A percentile compares a stretch with the other conserved stretches of the same genome.
Evolutionary conservation across 441 rosid genomes (phyloP).

Genomic region (Macaranga tanarius): DNA sequence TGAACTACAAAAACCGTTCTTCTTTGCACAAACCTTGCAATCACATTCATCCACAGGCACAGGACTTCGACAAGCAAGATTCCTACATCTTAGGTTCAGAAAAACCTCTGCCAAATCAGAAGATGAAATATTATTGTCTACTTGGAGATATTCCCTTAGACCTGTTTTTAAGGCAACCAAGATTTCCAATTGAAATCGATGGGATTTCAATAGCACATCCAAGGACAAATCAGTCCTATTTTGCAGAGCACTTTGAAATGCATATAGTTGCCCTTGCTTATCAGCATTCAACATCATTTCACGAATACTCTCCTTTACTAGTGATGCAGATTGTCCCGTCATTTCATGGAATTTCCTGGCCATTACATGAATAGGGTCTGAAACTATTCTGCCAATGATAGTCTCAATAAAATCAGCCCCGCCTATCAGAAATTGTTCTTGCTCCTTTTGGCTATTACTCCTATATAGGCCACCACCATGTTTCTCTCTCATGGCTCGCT

Average conservation of each 20-base stretch:
- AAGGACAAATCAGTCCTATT: slow-evolving; percentile 63
- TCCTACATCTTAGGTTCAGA: slow-evolving; percentile 77
- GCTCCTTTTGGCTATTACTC: slow-evolving; percentile 64
- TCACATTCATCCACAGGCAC: slow-evolving; percentile 95
- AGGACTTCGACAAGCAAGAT: slow-evolving; percentile 61
- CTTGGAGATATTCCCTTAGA: slow-evolving; percentile 61
- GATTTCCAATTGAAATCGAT: slow-evolving; percentile 81
- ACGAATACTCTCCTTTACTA: slow-evolving; percentile 68
- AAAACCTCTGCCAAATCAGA: slow-evolving; percentile 88
- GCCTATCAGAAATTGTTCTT: slow-evolving; percentile 45
- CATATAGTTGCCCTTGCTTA: slow-evolving; percentile 51
- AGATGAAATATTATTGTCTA: slow-evolving; percentile 49
- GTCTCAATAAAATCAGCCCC: slow-evolving; percentile 75
- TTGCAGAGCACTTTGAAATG: slow-evolving; percentile 56
- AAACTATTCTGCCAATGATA: slow-evolving; percentile 58
- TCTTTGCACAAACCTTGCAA: slow-evolving; percentile 81
- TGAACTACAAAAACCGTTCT: slow-evolving; percentile 87
- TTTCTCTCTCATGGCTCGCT: slow-evolving; percentile 51
- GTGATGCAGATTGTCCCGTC: slow-evolving; percentile 57
- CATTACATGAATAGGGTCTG: slow-evolving; percentile 73
- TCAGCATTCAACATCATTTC: slow-evolving; percentile 67
- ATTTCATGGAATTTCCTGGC: slow-evolving; percentile 80
- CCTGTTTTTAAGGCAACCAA: slow-evolving; percentile 85
- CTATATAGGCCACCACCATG: slow-evolving; percentile 54
- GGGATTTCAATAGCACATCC: slow-evolving; percentile 60